These are phyloP conservation scores for Coemansia sp. DNA, from an alignment of 192 early-diverging fungal species.

Conservation along the genomic window DNA sequence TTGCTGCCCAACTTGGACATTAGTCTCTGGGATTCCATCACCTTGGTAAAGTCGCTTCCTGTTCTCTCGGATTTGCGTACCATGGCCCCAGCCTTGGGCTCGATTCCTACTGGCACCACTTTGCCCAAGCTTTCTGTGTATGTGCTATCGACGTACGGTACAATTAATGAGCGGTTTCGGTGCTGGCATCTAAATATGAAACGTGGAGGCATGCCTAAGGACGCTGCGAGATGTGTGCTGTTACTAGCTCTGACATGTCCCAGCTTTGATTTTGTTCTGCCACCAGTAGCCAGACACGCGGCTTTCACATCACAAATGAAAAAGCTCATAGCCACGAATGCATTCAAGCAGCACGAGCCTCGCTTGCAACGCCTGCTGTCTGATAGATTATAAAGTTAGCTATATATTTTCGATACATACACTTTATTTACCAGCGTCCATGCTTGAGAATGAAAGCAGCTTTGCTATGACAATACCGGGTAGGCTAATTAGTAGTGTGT, in stretches of 20 bases:
- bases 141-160: background rate
- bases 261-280: slow-evolving; percentile 1
- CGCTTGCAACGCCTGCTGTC: background rate
- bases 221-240: background rate
- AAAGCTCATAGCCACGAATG: background rate
- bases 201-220: background rate
- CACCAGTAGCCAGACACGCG: background rate
- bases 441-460: background rate
- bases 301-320: background rate
- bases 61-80: slow-evolving; percentile 10
- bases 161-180: background rate
- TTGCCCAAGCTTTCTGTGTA: background rate
- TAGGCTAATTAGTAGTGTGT: background rate
- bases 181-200: background rate
- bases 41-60: background rate
- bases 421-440: no score
- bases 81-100: background rate
- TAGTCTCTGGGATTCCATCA: background rate
- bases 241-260: slow-evolving; percentile 9
- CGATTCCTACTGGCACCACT: background rate
- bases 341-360: background rate
- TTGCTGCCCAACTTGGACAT: background rate
- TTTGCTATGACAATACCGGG: background rate
- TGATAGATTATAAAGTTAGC: background rate
- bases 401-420: background rate